Base-by-base conservation (phyloP, 2,329 filamentous ascomycete genomes). In the Helotiales sp. region DNA sequence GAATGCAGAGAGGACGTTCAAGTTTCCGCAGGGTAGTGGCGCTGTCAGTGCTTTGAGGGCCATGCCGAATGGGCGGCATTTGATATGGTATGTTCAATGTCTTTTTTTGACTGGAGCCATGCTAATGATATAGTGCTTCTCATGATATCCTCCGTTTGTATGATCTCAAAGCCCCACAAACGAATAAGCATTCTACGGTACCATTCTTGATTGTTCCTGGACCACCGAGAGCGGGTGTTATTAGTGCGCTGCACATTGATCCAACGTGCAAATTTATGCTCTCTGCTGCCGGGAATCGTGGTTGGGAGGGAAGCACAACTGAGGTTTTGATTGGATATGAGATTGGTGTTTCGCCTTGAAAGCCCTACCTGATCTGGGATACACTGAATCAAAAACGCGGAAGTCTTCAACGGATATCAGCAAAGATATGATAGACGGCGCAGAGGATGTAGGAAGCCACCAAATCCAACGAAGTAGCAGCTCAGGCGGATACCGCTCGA, bases 181-280 rank as follows among this genome's bases (percentile, higher is more conserved):
- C 82, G 24, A 78, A 81, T 36, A 90, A 87, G 68, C 88, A 91
- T 70, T 90, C 90, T 0, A 87, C 88, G 0, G 91, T 96, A 0
- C 95, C 95, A 0, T 99, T 98, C 73, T 81, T 96, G n/a, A 97
- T 99, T 64, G 88, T 99, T 24, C 95, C 95, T 0, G 95, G 95
- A 0, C 95, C 85, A 0, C 85, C 85, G 0, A 73, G 91, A 15
- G 93, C 93, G 0, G 93, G 93, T 44, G 91, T 96, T 40, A 93
- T 97, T 40, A 91, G 89, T 0, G 86, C 89, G 59, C 76, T 98
- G 9, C 95, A 93, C 69, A 80, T 97, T 47, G 95, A 99, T 71
- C 90, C 90, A 4, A 90, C 91, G 0, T 93, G 91, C 71, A 82
- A 86, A 17, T 98, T 93, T 70, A 93, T 99, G 88, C 83, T 99